Conservation (phyloP, 164 flowering plant genomes). For the Umbellularia californica region DNA sequence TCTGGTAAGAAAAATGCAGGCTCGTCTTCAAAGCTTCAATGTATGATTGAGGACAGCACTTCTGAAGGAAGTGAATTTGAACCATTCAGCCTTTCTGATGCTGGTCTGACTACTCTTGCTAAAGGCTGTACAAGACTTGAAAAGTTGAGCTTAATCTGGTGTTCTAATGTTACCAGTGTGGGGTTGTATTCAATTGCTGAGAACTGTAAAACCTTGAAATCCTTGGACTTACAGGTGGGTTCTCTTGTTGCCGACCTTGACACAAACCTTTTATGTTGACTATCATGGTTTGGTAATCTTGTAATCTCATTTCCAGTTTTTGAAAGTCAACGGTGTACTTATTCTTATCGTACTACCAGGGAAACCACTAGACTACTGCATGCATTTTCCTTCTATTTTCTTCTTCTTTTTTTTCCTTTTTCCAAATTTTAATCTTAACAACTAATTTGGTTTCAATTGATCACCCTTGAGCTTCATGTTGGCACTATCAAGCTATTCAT, state of each 20-base stretch:
- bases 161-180: slow-evolving; percentile 56
- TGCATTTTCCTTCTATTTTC: no score
- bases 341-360: no score
- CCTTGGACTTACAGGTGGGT: slow-evolving; percentile 80
- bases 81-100: slow-evolving; percentile 56
- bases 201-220: slow-evolving; percentile 51
- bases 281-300: no score
- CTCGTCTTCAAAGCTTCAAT: slow-evolving; percentile 29
- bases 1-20: slow-evolving; percentile 13
- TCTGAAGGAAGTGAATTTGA: slow-evolving; percentile 34
- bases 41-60: slow-evolving; percentile 21
- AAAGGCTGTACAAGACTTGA: slow-evolving; percentile 60
- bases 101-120: slow-evolving; percentile 55
- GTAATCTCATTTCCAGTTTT: no score
- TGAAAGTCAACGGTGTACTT: no score
- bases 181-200: slow-evolving; percentile 69
- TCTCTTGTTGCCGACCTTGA: neutral
- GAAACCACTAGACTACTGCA: no score
- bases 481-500: no score
- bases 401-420: no score
- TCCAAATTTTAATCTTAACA: no score
- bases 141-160: slow-evolving; percentile 86
- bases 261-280: neutral
- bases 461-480: no score
- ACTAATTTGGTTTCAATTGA: no score